Evolutionary conservation across 805 yeast species (phyloP), one percentile per base, ranked within the genome.

Genomic region (Wickerhamiella sergipiensis): DNA sequence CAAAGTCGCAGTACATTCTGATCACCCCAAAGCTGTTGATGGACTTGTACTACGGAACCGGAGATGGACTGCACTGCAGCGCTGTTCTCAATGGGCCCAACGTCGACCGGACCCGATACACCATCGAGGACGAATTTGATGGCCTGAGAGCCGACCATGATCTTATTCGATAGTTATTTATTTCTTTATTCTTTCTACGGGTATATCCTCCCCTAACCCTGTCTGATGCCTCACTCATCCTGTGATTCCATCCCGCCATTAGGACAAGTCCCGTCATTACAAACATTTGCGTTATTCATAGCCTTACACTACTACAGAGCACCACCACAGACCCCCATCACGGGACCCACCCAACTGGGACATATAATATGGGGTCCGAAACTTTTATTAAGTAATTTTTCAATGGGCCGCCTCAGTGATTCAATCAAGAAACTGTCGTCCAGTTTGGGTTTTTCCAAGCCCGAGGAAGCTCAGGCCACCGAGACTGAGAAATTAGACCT

Each of bases 21-120:
- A 85, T 92, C 42, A 92, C 97, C 0, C 98, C 98, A 0, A 92
- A 92, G 66, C 71, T 90, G 52, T 70, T 90, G 54, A 81, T 92
- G 0, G 81, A 83, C 43, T 69, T 92, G 15, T 8, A n/a, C 40
- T 36, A 36, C 9, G 40, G 19, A 4, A 6, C 40, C 6, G 40
- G 40, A 8, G 26, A 24, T 8, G 26, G 26, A 4, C 8, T 36
- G 40, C 17, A 36, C 18, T 4, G 15, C 7, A 5, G 9, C 7
- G 19, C 40, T 18, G 19, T n/a, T 6, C 19, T n/a, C 40, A 36
- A 36, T 13, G 40, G 40, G 7, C 40, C 40, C 15, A 15, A 5
- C 7, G 40, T 36, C 8, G 26, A 24, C 26, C 5, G 26, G 26
- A 24, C 26, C 26, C 8, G 8, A 5, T 8, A 24, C 8, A 24